These are phyloP conservation scores for Citeromyces matritensis DNA, from an alignment of 805 yeast species.

Conservation along the genomic window DNA sequence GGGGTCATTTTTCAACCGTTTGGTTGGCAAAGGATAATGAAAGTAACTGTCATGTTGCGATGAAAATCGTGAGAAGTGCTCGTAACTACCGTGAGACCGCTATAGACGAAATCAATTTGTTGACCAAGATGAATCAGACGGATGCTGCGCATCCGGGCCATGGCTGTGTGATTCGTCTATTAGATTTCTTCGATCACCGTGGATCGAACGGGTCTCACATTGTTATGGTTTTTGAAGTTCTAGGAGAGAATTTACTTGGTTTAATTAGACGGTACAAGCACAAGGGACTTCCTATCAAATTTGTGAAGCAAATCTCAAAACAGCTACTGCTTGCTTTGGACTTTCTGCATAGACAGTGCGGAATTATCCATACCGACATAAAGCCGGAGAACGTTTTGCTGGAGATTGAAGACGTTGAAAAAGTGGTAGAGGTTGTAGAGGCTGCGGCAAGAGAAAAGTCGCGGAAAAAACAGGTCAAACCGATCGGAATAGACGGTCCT, in stretches of 20 bases:
- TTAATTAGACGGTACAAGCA: slow-evolving; percentile 58
- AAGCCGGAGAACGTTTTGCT: slow-evolving; percentile 59
- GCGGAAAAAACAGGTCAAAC: slow-evolving; percentile 3
- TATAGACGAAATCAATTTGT: slow-evolving; percentile 74
- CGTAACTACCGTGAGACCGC: slow-evolving; percentile 89
- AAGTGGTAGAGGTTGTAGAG: slow-evolving; percentile 28
- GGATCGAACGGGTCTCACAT: slow-evolving; percentile 92
- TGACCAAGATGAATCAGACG: slow-evolving; percentile 49
- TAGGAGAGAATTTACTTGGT: slow-evolving; percentile 87
- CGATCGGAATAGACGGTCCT: background rate
- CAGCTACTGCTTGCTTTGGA: slow-evolving; percentile 41
- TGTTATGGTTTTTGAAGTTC: slow-evolving; percentile 94
- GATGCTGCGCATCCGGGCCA: slow-evolving; percentile 69
- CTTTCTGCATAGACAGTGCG: slow-evolving; percentile 45
- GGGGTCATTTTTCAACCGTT: slow-evolving; percentile 98
- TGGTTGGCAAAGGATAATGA: slow-evolving; percentile 68
- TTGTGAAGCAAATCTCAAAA: slow-evolving; percentile 42
- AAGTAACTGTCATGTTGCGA: slow-evolving; percentile 66
- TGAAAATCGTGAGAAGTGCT: slow-evolving; percentile 88
- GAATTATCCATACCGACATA: slow-evolving; percentile 60
- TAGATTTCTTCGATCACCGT: slow-evolving; percentile 72
- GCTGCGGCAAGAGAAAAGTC: slow-evolving; percentile 17
- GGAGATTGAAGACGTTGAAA: slow-evolving; percentile 38
- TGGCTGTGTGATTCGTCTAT: slow-evolving; percentile 59
- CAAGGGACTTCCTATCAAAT: slow-evolving; percentile 30